Conservation (phyloP, 2,329 filamentous ascomycete genomes). For the Cercospora citrullina region DNA sequence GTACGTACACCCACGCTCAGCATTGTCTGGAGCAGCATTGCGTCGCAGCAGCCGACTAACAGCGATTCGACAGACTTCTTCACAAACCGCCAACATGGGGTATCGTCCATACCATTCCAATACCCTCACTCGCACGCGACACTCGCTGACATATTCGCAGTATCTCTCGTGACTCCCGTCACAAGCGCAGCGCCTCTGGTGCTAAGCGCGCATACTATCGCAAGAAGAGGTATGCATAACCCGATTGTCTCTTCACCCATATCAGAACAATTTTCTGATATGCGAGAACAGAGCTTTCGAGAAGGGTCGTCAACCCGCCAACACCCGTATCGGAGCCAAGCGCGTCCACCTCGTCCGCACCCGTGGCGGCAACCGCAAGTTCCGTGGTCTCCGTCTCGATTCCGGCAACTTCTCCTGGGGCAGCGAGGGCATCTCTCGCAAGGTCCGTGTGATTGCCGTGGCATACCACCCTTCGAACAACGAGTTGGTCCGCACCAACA, state of each 20-base stretch:
- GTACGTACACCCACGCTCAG: slow-evolving; percentile 16
- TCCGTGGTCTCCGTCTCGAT: slow-evolving; percentile 97
- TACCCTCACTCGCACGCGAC: slow-evolving; percentile 8
- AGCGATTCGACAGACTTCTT: slow-evolving; percentile 40
- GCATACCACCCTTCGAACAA: slow-evolving; percentile 99
- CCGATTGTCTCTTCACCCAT: slow-evolving; percentile 55
- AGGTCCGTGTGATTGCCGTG: slow-evolving; percentile 98
- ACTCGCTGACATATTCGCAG: slow-evolving; percentile 50
- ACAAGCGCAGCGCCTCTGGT: slow-evolving; percentile 99
- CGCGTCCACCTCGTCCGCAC: slow-evolving; percentile 95
- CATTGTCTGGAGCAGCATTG: neutral
- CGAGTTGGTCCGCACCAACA: slow-evolving; percentile 99
- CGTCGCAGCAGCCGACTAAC: neutral
- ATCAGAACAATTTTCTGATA: slow-evolving; percentile 60
- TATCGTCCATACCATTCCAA: slow-evolving; percentile 41
- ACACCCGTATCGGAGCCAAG: slow-evolving; percentile 98
- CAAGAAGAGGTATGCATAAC: slow-evolving; percentile 61
- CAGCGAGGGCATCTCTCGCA: slow-evolving; percentile 96
- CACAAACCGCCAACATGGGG: slow-evolving; percentile 55
- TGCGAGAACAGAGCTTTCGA: slow-evolving; percentile 93
- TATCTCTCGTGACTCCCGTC: slow-evolving; percentile 99
- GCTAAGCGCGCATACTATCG: slow-evolving; percentile 71
- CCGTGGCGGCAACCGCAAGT: slow-evolving; percentile 98
- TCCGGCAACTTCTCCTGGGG: slow-evolving; percentile 99
- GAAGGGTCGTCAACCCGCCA: slow-evolving; percentile 98